Evolutionary conservation across 2,329 filamentous ascomycete species (phyloP).

Genomic region (Trichoderma koningii): DNA sequence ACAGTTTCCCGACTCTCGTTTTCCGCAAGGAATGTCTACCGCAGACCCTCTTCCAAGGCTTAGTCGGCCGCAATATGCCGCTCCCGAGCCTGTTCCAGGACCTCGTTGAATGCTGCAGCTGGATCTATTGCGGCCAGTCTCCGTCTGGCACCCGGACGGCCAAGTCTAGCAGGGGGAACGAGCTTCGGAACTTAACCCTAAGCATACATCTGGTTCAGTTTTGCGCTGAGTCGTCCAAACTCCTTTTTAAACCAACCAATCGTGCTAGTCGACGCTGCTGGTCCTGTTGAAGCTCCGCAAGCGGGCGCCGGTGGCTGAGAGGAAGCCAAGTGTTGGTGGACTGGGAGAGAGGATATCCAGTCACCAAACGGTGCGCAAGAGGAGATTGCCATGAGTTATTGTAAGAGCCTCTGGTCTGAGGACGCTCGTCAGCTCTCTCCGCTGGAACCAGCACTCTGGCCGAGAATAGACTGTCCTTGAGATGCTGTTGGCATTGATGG

Average conservation of each 20-base stretch:
- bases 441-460: slow-evolving; percentile 64
- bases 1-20: slow-evolving; percentile 77
- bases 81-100: slow-evolving; percentile 64
- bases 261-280: slow-evolving; percentile 37
- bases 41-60: slow-evolving; percentile 45
- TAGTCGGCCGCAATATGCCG: slow-evolving; percentile 53
- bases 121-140: slow-evolving; percentile 45
- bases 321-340: slow-evolving; percentile 46
- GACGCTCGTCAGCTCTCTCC: slow-evolving; percentile 72
- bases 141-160: slow-evolving; percentile 44
- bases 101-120: slow-evolving; percentile 51
- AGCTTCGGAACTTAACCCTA: slow-evolving; percentile 97
- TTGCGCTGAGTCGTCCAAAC: slow-evolving; percentile 73
- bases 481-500: slow-evolving; percentile 36
- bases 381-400: slow-evolving; percentile 71
- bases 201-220: slow-evolving; percentile 70
- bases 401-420: slow-evolving; percentile 72
- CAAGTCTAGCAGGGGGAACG: slow-evolving; percentile 57
- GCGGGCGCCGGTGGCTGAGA: slow-evolving; percentile 42
- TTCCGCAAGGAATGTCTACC: slow-evolving; percentile 67
- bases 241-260: slow-evolving; percentile 61
- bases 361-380: slow-evolving; percentile 57
- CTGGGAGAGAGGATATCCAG: slow-evolving; percentile 58
- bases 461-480: slow-evolving; percentile 44
- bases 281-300: slow-evolving; percentile 49